Evolutionary conservation across 192 early-diverging fungal species (phyloP).

Genomic region (Dissophora ornata): DNA sequence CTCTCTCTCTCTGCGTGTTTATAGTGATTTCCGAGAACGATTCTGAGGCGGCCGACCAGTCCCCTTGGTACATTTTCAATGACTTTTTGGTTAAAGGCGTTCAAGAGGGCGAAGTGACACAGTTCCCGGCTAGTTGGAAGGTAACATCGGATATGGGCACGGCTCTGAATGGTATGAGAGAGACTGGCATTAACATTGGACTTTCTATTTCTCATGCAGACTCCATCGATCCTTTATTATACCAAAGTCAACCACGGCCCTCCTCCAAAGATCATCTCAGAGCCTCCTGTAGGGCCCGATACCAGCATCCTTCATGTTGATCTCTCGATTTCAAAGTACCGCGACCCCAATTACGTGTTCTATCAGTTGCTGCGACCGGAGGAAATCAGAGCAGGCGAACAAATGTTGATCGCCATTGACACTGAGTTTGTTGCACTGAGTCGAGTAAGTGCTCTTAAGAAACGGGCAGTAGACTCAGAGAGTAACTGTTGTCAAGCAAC

Average conservation of each 20-base stretch:
- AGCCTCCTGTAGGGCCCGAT: constrained; percentile 56
- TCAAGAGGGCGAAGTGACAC: constrained; percentile 69
- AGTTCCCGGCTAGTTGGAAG: constrained; percentile 69
- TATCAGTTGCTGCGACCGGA: constrained; percentile 64
- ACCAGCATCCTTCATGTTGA: constrained; percentile 67
- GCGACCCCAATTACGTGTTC: constrained; percentile 55
- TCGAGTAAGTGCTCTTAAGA: constrained; percentile 43
- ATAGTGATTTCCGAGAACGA: constrained; percentile 53
- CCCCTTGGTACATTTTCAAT: constrained; percentile 92
- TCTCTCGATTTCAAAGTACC: constrained; percentile 71
- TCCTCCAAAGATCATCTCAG: constrained; percentile 61
- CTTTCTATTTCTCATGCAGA: too few species aligned
- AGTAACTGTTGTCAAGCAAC: constrained; percentile 92
- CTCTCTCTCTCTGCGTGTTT: too few species aligned
- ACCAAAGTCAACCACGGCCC: constrained; percentile 64
- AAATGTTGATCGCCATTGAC: constrained; percentile 86
- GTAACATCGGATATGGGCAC: too few species aligned
- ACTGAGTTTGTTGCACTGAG: constrained; percentile 95
- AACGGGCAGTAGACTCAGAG: constrained; percentile 80
- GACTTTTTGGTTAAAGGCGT: constrained; percentile 92
- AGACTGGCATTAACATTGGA: too few species aligned
- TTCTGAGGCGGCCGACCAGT: constrained; percentile 44
- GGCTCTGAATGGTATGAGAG: too few species aligned
- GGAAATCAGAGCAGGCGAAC: constrained; percentile 72
- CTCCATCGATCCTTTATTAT: constrained; percentile 78